Percentiles rank a stretch among this genome's conserved stretches.
Evolutionary conservation across 495 filamentous ascomycete genomes (phyloP).

Genomic region (Bathelium albidoporum): DNA sequence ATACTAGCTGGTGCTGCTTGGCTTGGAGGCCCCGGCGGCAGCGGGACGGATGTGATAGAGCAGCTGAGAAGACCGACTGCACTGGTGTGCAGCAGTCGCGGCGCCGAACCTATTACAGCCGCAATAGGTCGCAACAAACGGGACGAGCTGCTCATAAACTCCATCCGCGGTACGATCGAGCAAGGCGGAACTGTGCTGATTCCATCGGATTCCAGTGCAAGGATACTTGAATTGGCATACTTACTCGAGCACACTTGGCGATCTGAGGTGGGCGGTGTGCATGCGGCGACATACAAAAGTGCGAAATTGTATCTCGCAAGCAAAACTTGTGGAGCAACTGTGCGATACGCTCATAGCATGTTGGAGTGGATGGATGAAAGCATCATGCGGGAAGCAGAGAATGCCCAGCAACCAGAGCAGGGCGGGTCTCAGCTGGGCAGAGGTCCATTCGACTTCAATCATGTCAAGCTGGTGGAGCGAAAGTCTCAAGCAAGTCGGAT

Average conservation of each 20-base stretch:
- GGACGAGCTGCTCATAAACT: constrained; percentile 74
- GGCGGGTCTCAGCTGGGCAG: constrained; percentile 33
- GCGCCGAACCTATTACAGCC: constrained; percentile 59
- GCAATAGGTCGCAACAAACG: constrained; percentile 63
- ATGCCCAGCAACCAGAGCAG: constrained; percentile 32
- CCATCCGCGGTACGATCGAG: constrained; percentile 63
- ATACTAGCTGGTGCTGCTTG: constrained; percentile 87
- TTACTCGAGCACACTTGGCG: constrained; percentile 87
- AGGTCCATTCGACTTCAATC: constrained; percentile 83
- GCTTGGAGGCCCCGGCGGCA: constrained; percentile 70
- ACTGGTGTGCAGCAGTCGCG: constrained; percentile 77
- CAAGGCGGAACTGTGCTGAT: constrained; percentile 91
- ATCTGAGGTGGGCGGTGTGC: constrained; percentile 48
- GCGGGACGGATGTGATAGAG: constrained; percentile 84
- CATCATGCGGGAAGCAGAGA: constrained; percentile 84
- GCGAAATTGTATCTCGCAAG: constrained; percentile 75
- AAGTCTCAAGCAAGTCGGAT: constrained; percentile 62
- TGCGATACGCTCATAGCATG: constrained; percentile 87
- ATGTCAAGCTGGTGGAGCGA: constrained; percentile 69
- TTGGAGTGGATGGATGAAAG: constrained; percentile 98
- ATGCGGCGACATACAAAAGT: constrained; percentile 46
- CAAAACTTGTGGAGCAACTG: constrained; percentile 66
- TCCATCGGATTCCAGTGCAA: constrained; percentile 86
- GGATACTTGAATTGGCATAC: constrained; percentile 88
- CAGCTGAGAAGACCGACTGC: constrained; percentile 87